Base-by-base conservation (phyloP, 495 filamentous ascomycete species). In the Podospora bellae-mahoneyi region DNA sequence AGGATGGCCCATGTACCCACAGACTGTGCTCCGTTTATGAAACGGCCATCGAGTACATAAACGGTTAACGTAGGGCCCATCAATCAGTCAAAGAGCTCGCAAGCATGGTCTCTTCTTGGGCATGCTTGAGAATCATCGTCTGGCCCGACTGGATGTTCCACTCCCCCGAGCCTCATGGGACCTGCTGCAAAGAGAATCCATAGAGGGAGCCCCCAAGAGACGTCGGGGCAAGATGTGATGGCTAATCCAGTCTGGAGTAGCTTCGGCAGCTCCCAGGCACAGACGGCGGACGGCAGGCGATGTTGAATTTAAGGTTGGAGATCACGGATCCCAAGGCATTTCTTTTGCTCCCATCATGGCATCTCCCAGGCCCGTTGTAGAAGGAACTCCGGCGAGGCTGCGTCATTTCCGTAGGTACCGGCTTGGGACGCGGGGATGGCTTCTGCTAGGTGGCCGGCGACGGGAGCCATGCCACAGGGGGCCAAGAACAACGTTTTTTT, bases 351-450 rank as follows among this genome's bases (percentile, higher is more conserved):
- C 66, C 69, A 64, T 56, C 61, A 63, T 18, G 16, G n/a, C 30
- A 10, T 32, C 62, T 70, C 71, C 73, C 71, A 75, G 68, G 60
- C 75, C 75, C 26, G 34, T 75, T 77, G 68, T 66, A 77, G 75
- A 72, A 75, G 68, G 65, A 77, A 60, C 66, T 72, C 75, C 75
- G 75, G 64, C 32, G 30, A 18, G 54, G 64, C 53, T 72, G 69
- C 69, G 69, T 68, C 71, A 70, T 69, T 48, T 48, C 2, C 39
- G 6, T 48, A 16, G 39, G 39, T 69, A 66, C 70, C 63, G 67
- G 62, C 68, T 64, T 65, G 63, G 60, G 69, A 66, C 69, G 69
- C 69, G 71, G 67, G 71, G 71, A 73, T 68, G 44, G 56, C 20
- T 44, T 7, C 30, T 5, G 30, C 30, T 4, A 32, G 30, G 7